These are phyloP conservation scores for Larix kaempferi DNA, from an alignment of 75 land plant genomes.

Conservation along the genomic window DNA sequence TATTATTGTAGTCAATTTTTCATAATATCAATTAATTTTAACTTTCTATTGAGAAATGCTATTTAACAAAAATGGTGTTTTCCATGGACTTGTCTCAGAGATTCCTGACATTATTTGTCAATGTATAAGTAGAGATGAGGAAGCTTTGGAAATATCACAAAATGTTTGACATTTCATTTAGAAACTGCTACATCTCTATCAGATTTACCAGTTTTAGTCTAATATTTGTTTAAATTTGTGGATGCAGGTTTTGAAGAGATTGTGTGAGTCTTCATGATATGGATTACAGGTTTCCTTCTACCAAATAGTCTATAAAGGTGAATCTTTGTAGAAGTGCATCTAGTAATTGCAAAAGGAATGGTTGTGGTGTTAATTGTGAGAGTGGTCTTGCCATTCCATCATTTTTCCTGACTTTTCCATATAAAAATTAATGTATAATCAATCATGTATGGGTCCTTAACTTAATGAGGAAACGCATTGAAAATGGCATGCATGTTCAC, in stretches of 20 bases:
- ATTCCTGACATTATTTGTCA: slow-evolving; percentile 72
- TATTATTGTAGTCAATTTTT: neutral
- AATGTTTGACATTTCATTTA: slow-evolving; percentile 41
- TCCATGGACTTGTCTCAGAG: slow-evolving; percentile 64
- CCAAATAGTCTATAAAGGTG: no score
- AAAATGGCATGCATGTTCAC: no score
- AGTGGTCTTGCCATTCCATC: no score
- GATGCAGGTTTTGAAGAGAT: slow-evolving; percentile 71
- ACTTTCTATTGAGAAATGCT: neutral
- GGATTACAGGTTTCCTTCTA: no score
- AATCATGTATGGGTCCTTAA: no score
- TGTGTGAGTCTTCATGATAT: no score
- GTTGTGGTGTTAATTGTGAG: no score
- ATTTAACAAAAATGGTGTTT: neutral
- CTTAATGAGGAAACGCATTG: no score
- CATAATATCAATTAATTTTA: neutral
- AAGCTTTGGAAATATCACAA: slow-evolving; percentile 85
- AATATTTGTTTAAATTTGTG: neutral
- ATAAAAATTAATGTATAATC: no score
- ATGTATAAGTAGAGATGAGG: slow-evolving; percentile 85
- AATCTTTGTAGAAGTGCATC: no score
- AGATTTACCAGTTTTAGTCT: neutral
- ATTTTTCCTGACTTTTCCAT: no score
- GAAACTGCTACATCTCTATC: neutral
- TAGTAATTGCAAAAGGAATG: no score